Evolutionary conservation across 2,329 filamentous ascomycete species (phyloP).

Genomic region (Diaporthe helianthi): DNA sequence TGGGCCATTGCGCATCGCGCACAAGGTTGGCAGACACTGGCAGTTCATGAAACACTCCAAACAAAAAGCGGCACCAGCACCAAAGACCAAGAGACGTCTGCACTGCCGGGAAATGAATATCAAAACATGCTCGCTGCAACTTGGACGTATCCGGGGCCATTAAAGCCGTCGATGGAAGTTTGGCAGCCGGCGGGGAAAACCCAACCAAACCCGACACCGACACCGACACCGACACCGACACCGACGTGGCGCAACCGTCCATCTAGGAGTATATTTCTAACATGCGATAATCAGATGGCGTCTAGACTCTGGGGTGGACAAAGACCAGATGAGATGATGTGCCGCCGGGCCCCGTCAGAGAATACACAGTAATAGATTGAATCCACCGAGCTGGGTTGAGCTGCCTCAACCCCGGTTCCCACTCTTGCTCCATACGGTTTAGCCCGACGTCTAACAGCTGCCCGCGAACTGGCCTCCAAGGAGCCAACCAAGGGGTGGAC

Average conservation of each 20-base stretch:
- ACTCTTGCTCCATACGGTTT: conserved; percentile 3
- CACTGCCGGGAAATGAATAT: neutral
- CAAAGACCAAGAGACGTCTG: neutral
- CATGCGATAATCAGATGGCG: conserved; percentile 5
- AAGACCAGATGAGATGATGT: conserved; percentile 14
- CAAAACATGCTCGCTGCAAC: neutral
- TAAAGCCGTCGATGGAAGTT: neutral
- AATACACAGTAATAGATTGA: conserved; percentile 15
- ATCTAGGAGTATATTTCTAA: neutral
- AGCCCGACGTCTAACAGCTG: neutral
- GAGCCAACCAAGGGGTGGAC: neutral
- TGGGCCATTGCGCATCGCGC: neutral
- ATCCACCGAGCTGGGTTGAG: conserved; percentile 8
- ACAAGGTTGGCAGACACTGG: neutral
- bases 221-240: no score
- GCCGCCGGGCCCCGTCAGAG: conserved; percentile 11
- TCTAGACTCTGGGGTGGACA: neutral
- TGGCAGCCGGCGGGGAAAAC: neutral
- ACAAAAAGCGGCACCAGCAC: neutral
- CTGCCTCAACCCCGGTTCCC: neutral
- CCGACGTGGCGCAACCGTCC: neutral
- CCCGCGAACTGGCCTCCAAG: neutral
- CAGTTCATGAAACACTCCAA: conserved; percentile 4
- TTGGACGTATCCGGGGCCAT: neutral
- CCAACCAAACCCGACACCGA: conserved; percentile 1